phyloP scores from a whole-genome alignment of 2,329 filamentous ascomycete species.

The Stachybotrys chlorohalonatus region DNA sequence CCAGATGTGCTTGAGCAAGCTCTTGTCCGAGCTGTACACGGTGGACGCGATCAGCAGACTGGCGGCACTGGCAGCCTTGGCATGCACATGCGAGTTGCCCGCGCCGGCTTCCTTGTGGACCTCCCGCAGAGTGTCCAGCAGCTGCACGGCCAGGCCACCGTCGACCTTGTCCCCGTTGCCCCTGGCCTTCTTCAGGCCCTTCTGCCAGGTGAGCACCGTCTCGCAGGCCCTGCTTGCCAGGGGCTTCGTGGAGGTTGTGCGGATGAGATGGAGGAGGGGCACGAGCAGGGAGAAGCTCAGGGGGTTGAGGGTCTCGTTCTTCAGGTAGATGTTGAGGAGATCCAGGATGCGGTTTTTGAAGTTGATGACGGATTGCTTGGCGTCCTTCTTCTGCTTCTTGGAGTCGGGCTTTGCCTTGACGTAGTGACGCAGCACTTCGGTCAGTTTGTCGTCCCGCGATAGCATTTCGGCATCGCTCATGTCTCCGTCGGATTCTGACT shows the following conservation, averaged over 20 bases:
- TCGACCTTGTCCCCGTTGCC: conserved; percentile 28
- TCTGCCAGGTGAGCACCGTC: conserved; percentile 66
- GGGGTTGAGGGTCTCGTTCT: conserved; percentile 61
- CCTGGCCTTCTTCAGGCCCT: conserved; percentile 51
- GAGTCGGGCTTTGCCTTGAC: conserved; percentile 53
- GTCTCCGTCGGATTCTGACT: conserved; percentile 59
- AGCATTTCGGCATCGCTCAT: conserved; percentile 98
- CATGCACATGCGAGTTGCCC: conserved; percentile 61
- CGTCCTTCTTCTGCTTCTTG: conserved; percentile 79
- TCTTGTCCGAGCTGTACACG: conserved; percentile 45
- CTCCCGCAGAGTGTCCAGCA: conserved; percentile 50
- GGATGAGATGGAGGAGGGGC: conserved; percentile 67
- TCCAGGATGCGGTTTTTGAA: conserved; percentile 95
- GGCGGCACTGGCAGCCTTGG: conserved; percentile 64
- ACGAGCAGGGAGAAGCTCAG: conserved; percentile 62
- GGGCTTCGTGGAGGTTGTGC: conserved; percentile 67
- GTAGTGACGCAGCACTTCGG: conserved; percentile 75
- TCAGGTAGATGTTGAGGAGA: conserved; percentile 75
- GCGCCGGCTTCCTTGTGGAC: conserved; percentile 61
- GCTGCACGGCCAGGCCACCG: conserved; percentile 30
- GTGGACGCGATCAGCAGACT: conserved; percentile 59
- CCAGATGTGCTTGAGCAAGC: conserved; percentile 44
- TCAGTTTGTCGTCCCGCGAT: conserved; percentile 71
- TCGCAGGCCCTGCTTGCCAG: conserved; percentile 63
- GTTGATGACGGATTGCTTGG: conserved; percentile 80